Conservation (phyloP, 805 yeast species). For the Clavispora santaluciae region DNA sequence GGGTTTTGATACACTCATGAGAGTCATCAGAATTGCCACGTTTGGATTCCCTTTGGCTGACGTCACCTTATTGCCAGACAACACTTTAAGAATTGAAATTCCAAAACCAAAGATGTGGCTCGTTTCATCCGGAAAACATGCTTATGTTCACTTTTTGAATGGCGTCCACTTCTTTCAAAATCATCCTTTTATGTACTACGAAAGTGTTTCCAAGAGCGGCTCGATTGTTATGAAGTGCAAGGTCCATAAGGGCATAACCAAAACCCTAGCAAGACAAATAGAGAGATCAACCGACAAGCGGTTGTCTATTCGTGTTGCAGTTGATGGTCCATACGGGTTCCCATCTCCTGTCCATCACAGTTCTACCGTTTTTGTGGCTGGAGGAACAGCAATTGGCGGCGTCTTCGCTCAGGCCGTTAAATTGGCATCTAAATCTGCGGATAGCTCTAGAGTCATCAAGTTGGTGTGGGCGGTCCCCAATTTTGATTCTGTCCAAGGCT, state of each 20-base stretch:
- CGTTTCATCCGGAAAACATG: conserved; percentile 52
- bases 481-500: conserved; percentile 21
- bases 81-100: conserved; percentile 43
- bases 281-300: conserved; percentile 23
- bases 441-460: conserved; percentile 14
- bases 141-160: conserved; percentile 52
- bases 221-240: conserved; percentile 28
- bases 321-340: conserved; percentile 72
- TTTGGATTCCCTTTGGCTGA: conserved; percentile 36
- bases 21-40: conserved; percentile 26
- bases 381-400: conserved; percentile 74
- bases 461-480: conserved; percentile 26
- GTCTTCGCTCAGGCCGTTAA: conserved; percentile 36
- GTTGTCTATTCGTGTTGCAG: conserved; percentile 25
- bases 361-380: conserved; percentile 58
- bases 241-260: conserved; percentile 36
- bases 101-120: conserved; percentile 46
- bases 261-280: conserved; percentile 25
- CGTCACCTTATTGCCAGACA: conserved; percentile 34
- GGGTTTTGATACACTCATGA: conserved; percentile 40
- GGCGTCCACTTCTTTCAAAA: conserved; percentile 58
- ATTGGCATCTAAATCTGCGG: conserved; percentile 11
- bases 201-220: conserved; percentile 12
- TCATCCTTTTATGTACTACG: conserved; percentile 49
- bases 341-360: conserved; percentile 50